A percentile compares a stretch with the other conserved stretches of the same genome.
These are phyloP conservation scores for Oryza meridionalis DNA, from an alignment of 176 grass and related monocot species.

Conservation along the genomic window DNA sequence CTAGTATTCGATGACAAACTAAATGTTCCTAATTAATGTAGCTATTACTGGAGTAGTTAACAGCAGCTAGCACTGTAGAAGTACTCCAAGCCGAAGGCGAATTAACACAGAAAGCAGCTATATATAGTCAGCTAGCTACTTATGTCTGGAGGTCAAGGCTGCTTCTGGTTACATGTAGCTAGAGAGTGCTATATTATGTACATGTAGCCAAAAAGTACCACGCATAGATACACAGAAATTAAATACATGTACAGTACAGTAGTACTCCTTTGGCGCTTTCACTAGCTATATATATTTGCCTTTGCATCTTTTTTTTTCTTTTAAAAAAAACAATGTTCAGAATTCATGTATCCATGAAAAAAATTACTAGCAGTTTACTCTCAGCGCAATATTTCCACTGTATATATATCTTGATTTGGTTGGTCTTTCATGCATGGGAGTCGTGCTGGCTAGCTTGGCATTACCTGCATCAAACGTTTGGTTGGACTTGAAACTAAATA, in stretches of 20 bases:
- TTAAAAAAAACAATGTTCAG: not conserved
- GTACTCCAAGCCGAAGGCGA: constrained; percentile 19
- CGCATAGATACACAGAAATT: not conserved
- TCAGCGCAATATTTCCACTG: not conserved
- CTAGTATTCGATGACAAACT: constrained; percentile 14
- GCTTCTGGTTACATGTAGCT: not conserved
- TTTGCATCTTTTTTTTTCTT: not conserved
- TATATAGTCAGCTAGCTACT: constrained; percentile 7
- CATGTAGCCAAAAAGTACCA: not conserved
- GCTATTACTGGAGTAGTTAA: constrained; percentile 24
- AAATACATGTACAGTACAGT: not conserved
- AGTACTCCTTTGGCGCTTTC: not conserved
- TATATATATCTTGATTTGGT: not conserved
- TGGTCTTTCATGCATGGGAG: not conserved
- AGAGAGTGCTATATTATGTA: not conserved
- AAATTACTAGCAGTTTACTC: not conserved
- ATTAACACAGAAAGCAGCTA: constrained; percentile 12
- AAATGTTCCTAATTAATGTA: constrained; percentile 30
- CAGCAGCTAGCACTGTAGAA: constrained; percentile 32
- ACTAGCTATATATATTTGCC: not conserved
- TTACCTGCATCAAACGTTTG: not conserved
- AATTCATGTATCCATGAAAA: not conserved
- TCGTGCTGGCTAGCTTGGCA: not conserved
- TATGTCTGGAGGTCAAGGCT: constrained; percentile 26
- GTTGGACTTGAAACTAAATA: not conserved